These are phyloP conservation scores for Begonia fuchsioides DNA, from an alignment of 306 rosid genomes.

Conservation along the genomic window DNA sequence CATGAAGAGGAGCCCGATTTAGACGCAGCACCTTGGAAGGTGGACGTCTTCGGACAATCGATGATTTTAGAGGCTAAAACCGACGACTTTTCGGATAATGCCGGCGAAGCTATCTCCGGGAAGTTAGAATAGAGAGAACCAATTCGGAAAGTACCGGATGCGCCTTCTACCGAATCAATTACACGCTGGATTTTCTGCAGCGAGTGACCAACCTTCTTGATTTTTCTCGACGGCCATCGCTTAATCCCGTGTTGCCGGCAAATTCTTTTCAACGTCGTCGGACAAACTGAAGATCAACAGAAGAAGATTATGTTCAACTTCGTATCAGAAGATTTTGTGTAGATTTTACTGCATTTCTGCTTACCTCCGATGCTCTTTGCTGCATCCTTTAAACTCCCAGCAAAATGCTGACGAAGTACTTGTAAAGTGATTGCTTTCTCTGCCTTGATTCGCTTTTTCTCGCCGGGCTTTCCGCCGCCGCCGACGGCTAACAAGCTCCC, in stretches of 20 bases:
- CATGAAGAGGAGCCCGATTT: background rate
- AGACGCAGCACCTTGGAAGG: background rate
- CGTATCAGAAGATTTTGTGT: too few relatives aligned
- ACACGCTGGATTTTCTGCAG: constrained; percentile 48
- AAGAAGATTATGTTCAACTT: background rate
- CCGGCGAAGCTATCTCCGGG: constrained; percentile 1
- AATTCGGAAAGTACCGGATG: constrained; percentile 48
- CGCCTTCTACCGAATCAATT: constrained; percentile 53
- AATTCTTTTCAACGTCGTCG: constrained; percentile 63
- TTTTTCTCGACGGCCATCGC: constrained; percentile 59
- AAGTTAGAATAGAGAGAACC: constrained; percentile 20
- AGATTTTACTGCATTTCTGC: background rate
- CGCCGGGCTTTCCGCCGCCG: constrained; percentile 39
- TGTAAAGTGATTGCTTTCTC: constrained; percentile 55
- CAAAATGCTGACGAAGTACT: constrained; percentile 41
- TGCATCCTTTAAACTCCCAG: constrained; percentile 28
- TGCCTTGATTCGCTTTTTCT: constrained; percentile 40
- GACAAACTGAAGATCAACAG: constrained; percentile 30
- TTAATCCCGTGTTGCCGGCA: constrained; percentile 59
- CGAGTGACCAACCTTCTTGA: constrained; percentile 55
- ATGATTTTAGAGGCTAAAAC: background rate
- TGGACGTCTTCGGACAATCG: background rate
- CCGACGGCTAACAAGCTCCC: constrained; percentile 6
- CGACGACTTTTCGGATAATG: background rate
- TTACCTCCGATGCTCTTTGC: constrained; percentile 24